Evolutionary conservation across 257 asterid genomes (phyloP), one percentile per base, ranked within the genome.

Genomic region (Rubia yunnanensis): DNA sequence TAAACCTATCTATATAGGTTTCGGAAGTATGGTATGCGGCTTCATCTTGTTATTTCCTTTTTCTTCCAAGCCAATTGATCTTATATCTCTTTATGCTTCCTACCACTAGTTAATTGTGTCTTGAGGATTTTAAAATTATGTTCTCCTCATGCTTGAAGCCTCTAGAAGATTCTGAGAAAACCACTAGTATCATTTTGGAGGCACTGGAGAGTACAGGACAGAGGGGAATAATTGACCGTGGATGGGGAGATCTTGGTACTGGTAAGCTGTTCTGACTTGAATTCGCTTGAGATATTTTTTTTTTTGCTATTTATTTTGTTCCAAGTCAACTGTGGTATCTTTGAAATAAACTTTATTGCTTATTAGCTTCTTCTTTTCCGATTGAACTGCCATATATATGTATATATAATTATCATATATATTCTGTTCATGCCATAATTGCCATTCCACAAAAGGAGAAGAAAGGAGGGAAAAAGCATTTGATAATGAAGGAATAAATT

Each of bases 181-280:
- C 95, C 27, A 90, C 95, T 1, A 72, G 63, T 57, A 78, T 82
- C 59, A 90, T 94, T 68, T 76, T 90, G 89, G 99, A 90, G 68
- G 92, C 99, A 39, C 70, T 94, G 72, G 81, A 77, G 76, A 85
- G 59, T 76, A 88, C 98, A 13, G 95, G 95, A 32, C 96, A 94
- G 75, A 80, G 99, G 77, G 99, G 98, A 74, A 94, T 94, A 74
- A 85, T 94, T 48, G 97, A 90, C 81, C 88, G 91, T 63, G 99
- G 99, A 68, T 94, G 99, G 99, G 99, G 99, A 48, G 92, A 88
- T 69, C 97, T 94, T 71, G 99, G 99, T 60, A 70, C 83, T 67
- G 58, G 99, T 90, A 85, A 82, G 98, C 86, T 57, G 3, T 62
- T 59, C 4, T 62, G 20, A 31, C 17, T 66, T 15, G 3, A 26